Evolutionary conservation across 345 rosid genomes (phyloP).

Genomic region (Brassica incana): DNA sequence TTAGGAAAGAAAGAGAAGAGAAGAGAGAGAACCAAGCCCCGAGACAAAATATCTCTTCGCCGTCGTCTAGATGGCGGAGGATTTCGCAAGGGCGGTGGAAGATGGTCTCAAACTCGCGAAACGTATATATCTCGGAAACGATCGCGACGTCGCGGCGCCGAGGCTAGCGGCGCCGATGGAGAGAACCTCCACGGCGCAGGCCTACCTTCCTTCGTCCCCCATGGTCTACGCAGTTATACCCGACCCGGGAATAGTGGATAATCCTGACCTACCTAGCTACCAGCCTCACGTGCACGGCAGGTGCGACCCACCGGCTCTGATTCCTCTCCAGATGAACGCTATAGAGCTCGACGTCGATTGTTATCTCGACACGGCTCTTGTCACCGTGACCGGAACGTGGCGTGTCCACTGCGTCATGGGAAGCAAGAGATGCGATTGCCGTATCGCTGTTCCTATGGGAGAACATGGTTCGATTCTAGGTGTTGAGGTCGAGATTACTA

Average conservation of each 20-base stretch:
- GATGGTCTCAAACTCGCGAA: slow-evolving; percentile 79
- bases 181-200: slow-evolving; percentile 37
- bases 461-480: slow-evolving; percentile 97
- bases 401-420: slow-evolving; percentile 93
- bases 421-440: slow-evolving; percentile 82
- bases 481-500: slow-evolving; percentile 75
- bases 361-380: slow-evolving; percentile 61
- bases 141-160: slow-evolving; percentile 70
- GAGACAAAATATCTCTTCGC: slow-evolving; percentile 25
- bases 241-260: slow-evolving; percentile 83
- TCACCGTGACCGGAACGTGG: slow-evolving; percentile 68
- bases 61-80: slow-evolving; percentile 60
- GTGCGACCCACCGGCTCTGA: slow-evolving; percentile 87
- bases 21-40: not conserved
- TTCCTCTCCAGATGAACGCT: slow-evolving; percentile 84
- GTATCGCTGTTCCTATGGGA: slow-evolving; percentile 84
- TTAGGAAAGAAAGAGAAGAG: not conserved
- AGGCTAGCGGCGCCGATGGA: slow-evolving; percentile 61
- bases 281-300: slow-evolving; percentile 96
- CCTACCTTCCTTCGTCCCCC: slow-evolving; percentile 65
- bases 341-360: slow-evolving; percentile 65
- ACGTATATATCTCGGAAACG: slow-evolving; percentile 79
- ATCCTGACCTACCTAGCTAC: slow-evolving; percentile 92
- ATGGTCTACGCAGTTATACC: slow-evolving; percentile 82
- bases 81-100: slow-evolving; percentile 72